phyloP scores from a whole-genome alignment of 2,329 filamentous ascomycete genomes.

The Neofusicoccum cordaticola region DNA sequence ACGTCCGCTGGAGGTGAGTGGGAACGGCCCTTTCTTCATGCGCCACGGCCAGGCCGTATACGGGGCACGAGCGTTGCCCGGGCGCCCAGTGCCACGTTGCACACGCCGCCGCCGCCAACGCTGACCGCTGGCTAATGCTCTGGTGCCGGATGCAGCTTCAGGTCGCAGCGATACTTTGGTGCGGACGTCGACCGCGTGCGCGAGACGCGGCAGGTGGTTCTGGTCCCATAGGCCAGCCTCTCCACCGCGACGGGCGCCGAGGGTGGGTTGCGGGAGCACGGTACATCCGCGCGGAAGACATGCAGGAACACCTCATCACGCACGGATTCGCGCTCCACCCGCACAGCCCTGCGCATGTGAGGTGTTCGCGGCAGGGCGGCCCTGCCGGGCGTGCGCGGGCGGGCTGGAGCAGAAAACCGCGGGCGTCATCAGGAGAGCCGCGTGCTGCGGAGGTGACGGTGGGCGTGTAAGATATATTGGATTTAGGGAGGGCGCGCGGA shows the following conservation, averaged over 20 bases:
- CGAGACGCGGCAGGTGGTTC: conserved; percentile 12
- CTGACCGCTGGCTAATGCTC: not conserved
- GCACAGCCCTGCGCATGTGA: conserved; percentile 8
- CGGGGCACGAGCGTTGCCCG: conserved; percentile 15
- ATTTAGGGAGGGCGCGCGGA: conserved; percentile 3
- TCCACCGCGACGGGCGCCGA: not conserved
- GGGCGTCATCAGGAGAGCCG: conserved; percentile 1
- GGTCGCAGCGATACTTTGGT: conserved; percentile 17
- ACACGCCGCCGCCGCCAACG: not conserved
- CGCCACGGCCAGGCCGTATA: conserved; percentile 10
- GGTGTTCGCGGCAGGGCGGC: not conserved
- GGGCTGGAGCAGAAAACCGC: not conserved
- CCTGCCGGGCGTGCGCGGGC: not conserved
- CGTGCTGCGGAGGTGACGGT: not conserved
- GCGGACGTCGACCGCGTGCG: conserved; percentile 15
- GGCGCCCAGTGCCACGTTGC: conserved; percentile 16
- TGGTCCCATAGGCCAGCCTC: conserved; percentile 5
- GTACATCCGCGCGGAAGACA: conserved; percentile 1
- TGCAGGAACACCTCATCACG: conserved; percentile 13
- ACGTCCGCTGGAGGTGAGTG: conserved; percentile 18
- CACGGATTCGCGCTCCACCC: conserved; percentile 1
- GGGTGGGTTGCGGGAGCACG: not conserved
- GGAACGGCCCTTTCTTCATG: not conserved
- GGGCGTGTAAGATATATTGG: conserved; percentile 9
- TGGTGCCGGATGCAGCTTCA: conserved; percentile 8